Evolutionary conservation across 129 eudicot genomes (phyloP), one percentile per base, ranked within the genome.

Genomic region (Flaveria linearis): DNA sequence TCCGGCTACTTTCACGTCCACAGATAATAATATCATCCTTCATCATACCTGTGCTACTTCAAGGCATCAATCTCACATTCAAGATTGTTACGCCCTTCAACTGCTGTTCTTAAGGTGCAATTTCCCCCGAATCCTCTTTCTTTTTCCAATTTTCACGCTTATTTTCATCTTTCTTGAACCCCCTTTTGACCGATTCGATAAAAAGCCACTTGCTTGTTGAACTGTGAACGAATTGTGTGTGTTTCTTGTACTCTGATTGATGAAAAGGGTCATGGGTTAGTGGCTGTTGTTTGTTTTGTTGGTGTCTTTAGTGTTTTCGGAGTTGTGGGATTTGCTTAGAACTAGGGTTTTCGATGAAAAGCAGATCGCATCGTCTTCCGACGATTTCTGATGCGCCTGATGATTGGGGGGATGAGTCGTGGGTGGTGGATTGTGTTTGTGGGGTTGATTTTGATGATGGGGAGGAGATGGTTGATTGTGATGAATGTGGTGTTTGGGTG

Each of bases 401-500:
- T 76, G 98, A 93, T 74, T 93, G 98, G 97, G 96, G 74, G 53
- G 86, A 91, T 45, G 97, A 78, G 66, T 93, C 98, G 7, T 91
- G 98, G 97, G 88, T 92, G 66, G 98, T 93, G 84, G 98, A 93
- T 79, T 93, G 98, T 67, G 84, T 87, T 3, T 93, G 98, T 63
- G 98, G 98, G 13, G 97, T 93, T 57, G 89, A 84, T 77, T 93
- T 87, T 45, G 98, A 93, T 71, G 98, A 93, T 76, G 98, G 98
- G 9, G 93, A 93, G 74, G 98, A 93, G 72, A 93, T 93, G 98
- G 98, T 93, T 20, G 84, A 91, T 58, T 93, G 98, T 61, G 98
- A 93, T 56, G 98, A 93, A 83, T 93, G 98, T 69, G 97, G 98
- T 4, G 98, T 93, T 76, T 93, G 98, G 98, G 98, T 93, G 72